Percentiles rank a stretch among this genome's conserved stretches.
Conservation (phyloP, 106 monocot genomes). For the Dactylorhiza incarnata region DNA sequence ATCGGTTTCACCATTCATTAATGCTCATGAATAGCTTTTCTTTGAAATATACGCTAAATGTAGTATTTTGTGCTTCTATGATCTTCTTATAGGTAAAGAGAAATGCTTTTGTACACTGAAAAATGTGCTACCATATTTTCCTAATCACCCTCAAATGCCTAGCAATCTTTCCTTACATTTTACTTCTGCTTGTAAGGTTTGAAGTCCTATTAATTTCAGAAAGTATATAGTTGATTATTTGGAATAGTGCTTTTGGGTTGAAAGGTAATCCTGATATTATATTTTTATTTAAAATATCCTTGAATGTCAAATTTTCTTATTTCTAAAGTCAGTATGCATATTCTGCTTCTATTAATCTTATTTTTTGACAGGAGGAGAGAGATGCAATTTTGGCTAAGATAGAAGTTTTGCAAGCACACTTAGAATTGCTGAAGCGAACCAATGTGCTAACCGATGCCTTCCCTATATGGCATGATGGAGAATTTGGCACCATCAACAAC, state of each 20-base stretch:
- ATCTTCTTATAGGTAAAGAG: neutral
- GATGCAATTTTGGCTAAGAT: conserved; percentile 96
- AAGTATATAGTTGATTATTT: neutral
- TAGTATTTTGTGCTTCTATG: neutral
- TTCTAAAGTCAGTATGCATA: neutral
- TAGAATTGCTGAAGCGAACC: conserved; percentile 78
- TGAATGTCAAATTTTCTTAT: neutral
- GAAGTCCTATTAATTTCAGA: neutral
- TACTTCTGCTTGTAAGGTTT: neutral
- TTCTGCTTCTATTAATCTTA: neutral
- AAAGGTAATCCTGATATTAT: neutral
- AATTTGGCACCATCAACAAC: conserved; percentile 95
- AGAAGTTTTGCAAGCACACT: conserved; percentile 91
- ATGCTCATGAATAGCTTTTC: neutral
- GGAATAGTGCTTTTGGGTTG: neutral
- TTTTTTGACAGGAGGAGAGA: conserved; percentile 67
- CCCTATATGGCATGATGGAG: conserved; percentile 85
- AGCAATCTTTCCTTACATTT: neutral
- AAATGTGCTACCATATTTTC: neutral
- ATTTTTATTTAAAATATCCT: conserved; percentile 1
- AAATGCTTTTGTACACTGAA: neutral
- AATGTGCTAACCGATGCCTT: conserved; percentile 96
- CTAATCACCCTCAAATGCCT: neutral
- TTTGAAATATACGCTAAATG: neutral
- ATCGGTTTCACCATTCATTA: neutral